phyloP scores from a whole-genome alignment of 2,329 filamentous ascomycete genomes.

The Calonectria naviculata region DNA sequence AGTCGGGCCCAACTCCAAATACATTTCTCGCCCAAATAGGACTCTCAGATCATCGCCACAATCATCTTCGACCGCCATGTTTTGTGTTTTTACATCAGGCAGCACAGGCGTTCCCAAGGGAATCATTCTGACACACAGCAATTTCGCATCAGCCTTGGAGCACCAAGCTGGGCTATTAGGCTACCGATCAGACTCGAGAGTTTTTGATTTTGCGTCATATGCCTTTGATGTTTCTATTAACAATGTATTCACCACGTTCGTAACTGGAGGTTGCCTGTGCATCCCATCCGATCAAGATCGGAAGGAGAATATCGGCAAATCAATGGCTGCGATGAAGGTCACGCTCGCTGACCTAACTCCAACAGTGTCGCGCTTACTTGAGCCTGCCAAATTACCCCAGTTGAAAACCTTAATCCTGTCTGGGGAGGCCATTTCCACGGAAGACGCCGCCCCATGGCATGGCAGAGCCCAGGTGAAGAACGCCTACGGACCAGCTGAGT shows the following conservation, averaged over 20 bases:
- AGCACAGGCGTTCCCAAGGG: neutral
- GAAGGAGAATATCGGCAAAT: neutral
- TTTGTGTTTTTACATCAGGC: neutral
- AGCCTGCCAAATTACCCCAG: neutral
- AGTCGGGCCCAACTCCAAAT: neutral
- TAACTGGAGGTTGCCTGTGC: slow-evolving; percentile 25
- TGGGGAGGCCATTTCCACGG: no score
- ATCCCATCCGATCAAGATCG: slow-evolving; percentile 12
- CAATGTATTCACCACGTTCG: slow-evolving; percentile 19
- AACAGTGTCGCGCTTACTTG: neutral
- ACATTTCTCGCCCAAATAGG: neutral
- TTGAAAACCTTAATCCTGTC: no score
- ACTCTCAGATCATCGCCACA: neutral
- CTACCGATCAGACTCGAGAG: neutral
- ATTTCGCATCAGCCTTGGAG: neutral
- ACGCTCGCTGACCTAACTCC: neutral
- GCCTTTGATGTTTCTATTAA: slow-evolving; percentile 24
- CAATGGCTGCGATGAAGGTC: neutral
- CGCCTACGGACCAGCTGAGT: slow-evolving; percentile 31
- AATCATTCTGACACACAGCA: neutral
- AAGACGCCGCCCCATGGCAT: no score
- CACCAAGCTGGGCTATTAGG: neutral
- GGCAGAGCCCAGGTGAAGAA: neutral
- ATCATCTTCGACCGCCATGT: slow-evolving; percentile 1
- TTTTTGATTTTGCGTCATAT: slow-evolving; percentile 22